Base-by-base conservation (phyloP, 306 rosid species). In the Quercus ilex region DNA sequence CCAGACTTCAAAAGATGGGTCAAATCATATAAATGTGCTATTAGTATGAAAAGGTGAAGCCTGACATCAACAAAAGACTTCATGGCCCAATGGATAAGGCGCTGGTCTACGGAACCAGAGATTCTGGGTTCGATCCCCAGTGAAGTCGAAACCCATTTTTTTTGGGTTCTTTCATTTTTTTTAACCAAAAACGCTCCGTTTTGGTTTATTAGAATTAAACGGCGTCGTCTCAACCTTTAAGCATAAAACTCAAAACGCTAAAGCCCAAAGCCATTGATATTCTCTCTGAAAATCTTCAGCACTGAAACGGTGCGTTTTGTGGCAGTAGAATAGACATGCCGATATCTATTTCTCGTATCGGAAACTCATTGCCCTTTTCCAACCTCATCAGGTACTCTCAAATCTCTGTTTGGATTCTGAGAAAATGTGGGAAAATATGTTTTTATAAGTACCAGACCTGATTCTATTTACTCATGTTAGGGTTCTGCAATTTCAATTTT, bases 11-110 rank as follows among this genome's bases (percentile, higher is more conserved):
- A 41, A 41, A 41, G 12, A 8, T 41, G 46, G 46, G 26, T 26
- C 26, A 26, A 26, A 26, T 26, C 2, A 26, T 26, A 26, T 26
- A 26, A 26, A 26, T 26, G 26, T 1, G 26, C 26, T 26, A 26
- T 26, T 26, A 26, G 26, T 26, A 26, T 3, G 0, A 1, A 49
- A 49, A 13, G 17, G 53, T 12, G 5, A 12, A 49, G 53, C 0
- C 0, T 49, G 0, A 0, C 17, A 3, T 0, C 14, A 49, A 3
- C 4, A 12, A 49, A 3, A 0, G 53, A 85, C 88, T 86, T 86
- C 81, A 79, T 86, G 90, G 89, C 87, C 94, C 91, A 88, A 88
- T 88, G 91, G 93, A 90, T 90, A 88, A 90, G 91, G 90, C 83
- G 94, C 86, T 86, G 89, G 89, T 85, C 92, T 88, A 87, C 94